Percentiles rank a stretch among this genome's conserved stretches.
phyloP scores from a whole-genome alignment of 192 early-diverging fungal genomes.

The Chytriomyces sp. region DNA sequence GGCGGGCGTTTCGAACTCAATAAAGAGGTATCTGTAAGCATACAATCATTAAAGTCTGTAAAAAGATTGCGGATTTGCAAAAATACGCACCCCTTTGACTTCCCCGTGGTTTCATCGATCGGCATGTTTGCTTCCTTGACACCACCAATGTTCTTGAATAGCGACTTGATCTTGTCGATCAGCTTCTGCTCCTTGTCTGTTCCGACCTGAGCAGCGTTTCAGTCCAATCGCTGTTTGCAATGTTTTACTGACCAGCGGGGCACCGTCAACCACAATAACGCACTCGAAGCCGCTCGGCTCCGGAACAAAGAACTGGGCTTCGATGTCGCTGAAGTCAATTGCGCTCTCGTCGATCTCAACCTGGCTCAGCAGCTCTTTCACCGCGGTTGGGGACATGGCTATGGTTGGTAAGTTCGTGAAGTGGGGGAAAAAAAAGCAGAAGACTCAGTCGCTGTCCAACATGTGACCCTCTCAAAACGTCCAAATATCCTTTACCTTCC shows the following conservation, averaged over 20 bases:
- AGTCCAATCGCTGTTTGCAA: background rate
- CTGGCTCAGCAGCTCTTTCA: too few species aligned
- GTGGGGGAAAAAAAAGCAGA: too few species aligned
- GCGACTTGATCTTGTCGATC: slow-evolving; percentile 65
- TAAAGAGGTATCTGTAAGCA: slow-evolving; percentile 74
- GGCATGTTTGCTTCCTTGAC: slow-evolving; percentile 92
- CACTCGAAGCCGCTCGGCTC: slow-evolving; percentile 76
- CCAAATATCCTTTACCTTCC: background rate
- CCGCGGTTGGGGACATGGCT: too few species aligned
- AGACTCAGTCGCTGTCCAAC: too few species aligned
- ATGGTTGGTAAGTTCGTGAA: too few species aligned
- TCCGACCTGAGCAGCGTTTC: slow-evolving; percentile 58
- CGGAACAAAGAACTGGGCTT: slow-evolving; percentile 70
- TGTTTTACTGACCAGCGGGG: slow-evolving; percentile 56
- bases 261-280: slow-evolving; percentile 91
- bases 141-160: slow-evolving; percentile 76
- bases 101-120: slow-evolving; percentile 67
- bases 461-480: too few species aligned
- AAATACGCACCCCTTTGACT: slow-evolving; percentile 86
- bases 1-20: slow-evolving; percentile 88
- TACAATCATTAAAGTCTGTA: background rate
- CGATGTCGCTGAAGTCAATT: slow-evolving; percentile 91
- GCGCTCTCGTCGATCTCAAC: slow-evolving; percentile 33
- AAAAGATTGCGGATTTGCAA: too few species aligned
- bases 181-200: slow-evolving; percentile 85